These are phyloP conservation scores for Psilocybe mexicana DNA, from an alignment of 1,284 basidiomycete genomes.

Conservation along the genomic window DNA sequence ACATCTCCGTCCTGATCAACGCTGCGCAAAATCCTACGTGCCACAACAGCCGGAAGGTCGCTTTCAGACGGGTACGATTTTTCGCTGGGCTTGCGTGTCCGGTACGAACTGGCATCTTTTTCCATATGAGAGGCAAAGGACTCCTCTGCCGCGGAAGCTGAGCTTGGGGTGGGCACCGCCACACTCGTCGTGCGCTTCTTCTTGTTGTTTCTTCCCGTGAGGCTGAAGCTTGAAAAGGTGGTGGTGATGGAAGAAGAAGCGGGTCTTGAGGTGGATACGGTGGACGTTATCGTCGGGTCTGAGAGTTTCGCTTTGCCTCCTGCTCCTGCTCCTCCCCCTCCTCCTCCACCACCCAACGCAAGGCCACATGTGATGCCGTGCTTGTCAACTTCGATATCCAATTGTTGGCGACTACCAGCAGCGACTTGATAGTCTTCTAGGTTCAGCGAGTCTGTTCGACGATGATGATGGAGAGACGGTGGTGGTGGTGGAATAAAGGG, in stretches of 20 bases:
- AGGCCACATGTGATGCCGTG: background rate
- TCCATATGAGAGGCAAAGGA: background rate
- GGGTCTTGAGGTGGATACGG: conserved; percentile 8
- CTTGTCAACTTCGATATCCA: background rate
- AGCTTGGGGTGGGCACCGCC: background rate
- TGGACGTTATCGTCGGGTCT: conserved; percentile 6
- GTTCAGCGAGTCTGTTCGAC: conserved; percentile 5
- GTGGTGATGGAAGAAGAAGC: conserved; percentile 9
- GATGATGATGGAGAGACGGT: conserved; percentile 1
- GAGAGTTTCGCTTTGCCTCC: background rate
- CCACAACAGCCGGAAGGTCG: conserved; percentile 2
- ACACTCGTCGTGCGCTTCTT: conserved; percentile 9
- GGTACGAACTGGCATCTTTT: background rate
- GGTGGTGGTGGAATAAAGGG: conserved; percentile 11
- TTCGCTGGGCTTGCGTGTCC: background rate
- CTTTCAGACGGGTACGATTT: background rate
- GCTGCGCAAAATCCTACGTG: conserved; percentile 5
- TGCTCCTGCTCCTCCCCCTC: background rate
- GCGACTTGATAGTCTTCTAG: background rate
- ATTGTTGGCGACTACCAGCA: background rate
- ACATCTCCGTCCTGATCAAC: conserved; percentile 14
- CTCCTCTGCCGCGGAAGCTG: background rate
- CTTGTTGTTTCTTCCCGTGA: conserved; percentile 2
- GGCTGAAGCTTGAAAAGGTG: conserved; percentile 11
- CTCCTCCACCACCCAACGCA: background rate